Evolutionary conservation across 306 rosid species (phyloP), one percentile per base, ranked within the genome.

Genomic region (Quercus aquifolioides): DNA sequence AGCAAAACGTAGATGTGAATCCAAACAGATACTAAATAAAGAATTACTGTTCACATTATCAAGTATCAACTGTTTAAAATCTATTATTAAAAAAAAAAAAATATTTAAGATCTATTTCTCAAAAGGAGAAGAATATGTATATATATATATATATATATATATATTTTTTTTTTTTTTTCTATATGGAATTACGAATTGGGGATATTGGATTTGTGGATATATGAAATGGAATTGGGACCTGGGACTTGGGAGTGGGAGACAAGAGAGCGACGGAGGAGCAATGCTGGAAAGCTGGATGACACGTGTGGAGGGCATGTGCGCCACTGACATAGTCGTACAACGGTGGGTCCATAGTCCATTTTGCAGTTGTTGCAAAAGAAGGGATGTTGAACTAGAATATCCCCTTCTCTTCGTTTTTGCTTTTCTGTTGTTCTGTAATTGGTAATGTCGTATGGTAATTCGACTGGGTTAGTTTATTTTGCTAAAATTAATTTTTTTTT

Each of bases 301-400:
- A 85, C 88, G 92, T 90, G 87, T 14, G 60, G 17, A 17, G 2
- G 6, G 69, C 87, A 86, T 86, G 88, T 80, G 90, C 85, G 1
- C 20, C 35, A 30, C 64, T 69, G 74, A 80, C 81, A 41, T 52
- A 20, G 64, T 76, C 73, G 65, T 72, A 81, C 55, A 1, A 21
- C 1, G 41, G 28, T 62, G 43, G 84, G 74, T 64, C 84, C 80
- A 79, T 74, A 13, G 74, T 58, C 84, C 85, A 79, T 74, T 13
- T 79, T 75, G 79, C 75, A 33, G 38, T 33, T 68, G 77, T 86
- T 78, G 76, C 76, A 68, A 74, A 59, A 79, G 65, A 80, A 8
- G 11, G 2, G 84, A 78, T 41, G 79, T 59, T 80, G 67, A 67
- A 71, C 63, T 33, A 12, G 82, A 74, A 69, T 81, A 72, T 81